Conservation (phyloP, 2,329 filamentous ascomycete species). For the Fusarium sp. region DNA sequence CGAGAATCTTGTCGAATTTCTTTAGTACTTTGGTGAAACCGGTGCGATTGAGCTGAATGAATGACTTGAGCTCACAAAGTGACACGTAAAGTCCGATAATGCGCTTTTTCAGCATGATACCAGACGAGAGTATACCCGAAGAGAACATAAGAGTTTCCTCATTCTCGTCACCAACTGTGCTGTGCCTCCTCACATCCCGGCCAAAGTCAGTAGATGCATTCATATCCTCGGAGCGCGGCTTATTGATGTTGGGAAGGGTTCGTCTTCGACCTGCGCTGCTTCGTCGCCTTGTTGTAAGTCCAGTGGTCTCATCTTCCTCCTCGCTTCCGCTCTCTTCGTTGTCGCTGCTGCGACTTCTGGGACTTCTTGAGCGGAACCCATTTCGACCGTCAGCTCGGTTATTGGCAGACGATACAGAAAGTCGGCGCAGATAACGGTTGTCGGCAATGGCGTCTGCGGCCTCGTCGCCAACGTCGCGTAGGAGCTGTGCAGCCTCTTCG, state of each 20-base stretch:
- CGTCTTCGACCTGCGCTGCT: constrained; percentile 56
- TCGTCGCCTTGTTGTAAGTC: constrained; percentile 62
- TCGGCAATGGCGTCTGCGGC: constrained; percentile 67
- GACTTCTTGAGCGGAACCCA: constrained; percentile 50
- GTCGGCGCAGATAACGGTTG: constrained; percentile 52
- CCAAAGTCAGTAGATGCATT: constrained; percentile 71
- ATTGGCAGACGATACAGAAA: constrained; percentile 46
- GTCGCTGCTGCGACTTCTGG: constrained; percentile 60
- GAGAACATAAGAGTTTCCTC: constrained; percentile 76
- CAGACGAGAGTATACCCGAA: constrained; percentile 72
- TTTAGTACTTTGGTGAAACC: constrained; percentile 97
- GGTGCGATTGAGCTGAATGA: constrained; percentile 94
- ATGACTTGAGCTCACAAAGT: constrained; percentile 95
- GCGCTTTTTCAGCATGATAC: constrained; percentile 92
- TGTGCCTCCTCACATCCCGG: constrained; percentile 67
- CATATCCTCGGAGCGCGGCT: constrained; percentile 64
- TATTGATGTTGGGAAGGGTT: constrained; percentile 53
- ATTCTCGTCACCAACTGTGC: constrained; percentile 79
- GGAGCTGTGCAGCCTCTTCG: constrained; percentile 81
- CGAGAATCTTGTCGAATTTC: constrained; percentile 97
- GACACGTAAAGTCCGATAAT: constrained; percentile 89
- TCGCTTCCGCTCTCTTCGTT: constrained; percentile 76
- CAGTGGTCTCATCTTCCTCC: constrained; percentile 71
- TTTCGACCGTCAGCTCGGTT: constrained; percentile 29
- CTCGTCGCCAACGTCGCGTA: constrained; percentile 78